Conservation (phyloP, 2,329 filamentous ascomycete species). For the Aspergillus quadrilineatus region DNA sequence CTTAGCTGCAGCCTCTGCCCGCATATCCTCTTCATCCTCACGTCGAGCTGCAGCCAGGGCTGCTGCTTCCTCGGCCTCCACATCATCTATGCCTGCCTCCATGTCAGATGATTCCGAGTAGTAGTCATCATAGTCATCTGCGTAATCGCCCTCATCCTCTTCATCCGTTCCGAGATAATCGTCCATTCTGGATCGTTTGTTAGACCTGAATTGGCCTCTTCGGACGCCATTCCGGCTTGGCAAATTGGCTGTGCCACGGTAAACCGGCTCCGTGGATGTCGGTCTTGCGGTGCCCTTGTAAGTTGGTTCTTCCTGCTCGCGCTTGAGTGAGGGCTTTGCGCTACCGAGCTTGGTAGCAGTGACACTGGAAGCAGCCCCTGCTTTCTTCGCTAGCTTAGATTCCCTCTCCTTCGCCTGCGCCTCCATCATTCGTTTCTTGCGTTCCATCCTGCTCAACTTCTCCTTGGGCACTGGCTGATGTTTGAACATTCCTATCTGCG, state of each 20-base stretch:
- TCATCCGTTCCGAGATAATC: slow-evolving; percentile 50
- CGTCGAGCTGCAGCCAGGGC: slow-evolving; percentile 43
- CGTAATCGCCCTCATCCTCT: slow-evolving; percentile 47
- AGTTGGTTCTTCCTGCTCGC: slow-evolving; percentile 31
- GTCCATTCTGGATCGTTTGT: slow-evolving; percentile 34
- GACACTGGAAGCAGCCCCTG: slow-evolving; percentile 20
- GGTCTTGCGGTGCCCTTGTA: slow-evolving; percentile 44
- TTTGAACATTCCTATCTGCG: slow-evolving; percentile 54
- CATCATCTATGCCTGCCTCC: slow-evolving; percentile 50
- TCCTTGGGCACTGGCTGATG: slow-evolving; percentile 56
- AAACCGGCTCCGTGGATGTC: slow-evolving; percentile 28
- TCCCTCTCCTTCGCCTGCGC: slow-evolving; percentile 44
- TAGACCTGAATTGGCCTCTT: slow-evolving; percentile 24
- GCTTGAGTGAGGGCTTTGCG: slow-evolving; percentile 29
- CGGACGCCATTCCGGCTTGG: slow-evolving; percentile 31
- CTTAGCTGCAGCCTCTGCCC: slow-evolving; percentile 45
- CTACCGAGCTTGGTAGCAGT: slow-evolving; percentile 22
- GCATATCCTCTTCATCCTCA: slow-evolving; percentile 50
- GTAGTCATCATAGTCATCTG: slow-evolving; percentile 42
- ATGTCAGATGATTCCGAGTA: slow-evolving; percentile 52
- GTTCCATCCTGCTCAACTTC: slow-evolving; percentile 56
- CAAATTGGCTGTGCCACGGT: slow-evolving; percentile 45
- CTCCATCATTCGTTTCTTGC: slow-evolving; percentile 45
- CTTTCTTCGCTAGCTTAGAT: slow-evolving; percentile 31
- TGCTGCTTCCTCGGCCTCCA: slow-evolving; percentile 46